These are phyloP conservation scores for Botryotinia calthae DNA, from an alignment of 2,329 filamentous ascomycete species.

Conservation along the genomic window DNA sequence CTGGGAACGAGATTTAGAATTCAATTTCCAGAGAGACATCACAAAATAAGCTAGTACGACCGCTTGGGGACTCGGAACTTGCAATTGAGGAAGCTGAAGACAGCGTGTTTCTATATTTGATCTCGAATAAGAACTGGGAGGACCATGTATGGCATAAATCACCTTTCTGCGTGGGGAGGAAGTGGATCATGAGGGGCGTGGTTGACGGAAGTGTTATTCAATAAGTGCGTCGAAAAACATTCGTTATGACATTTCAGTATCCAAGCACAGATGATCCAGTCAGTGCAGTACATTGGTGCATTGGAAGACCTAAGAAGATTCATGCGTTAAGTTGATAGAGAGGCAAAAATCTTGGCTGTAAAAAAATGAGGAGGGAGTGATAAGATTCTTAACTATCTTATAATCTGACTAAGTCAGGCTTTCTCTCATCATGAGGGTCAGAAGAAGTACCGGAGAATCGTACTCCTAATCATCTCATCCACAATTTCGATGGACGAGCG, in stretches of 20 bases:
- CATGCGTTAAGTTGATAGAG: constrained; percentile 4
- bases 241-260: constrained; percentile 3
- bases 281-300: constrained; percentile 4
- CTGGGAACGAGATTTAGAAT: constrained; percentile 11
- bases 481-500: background rate
- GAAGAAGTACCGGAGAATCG: background rate
- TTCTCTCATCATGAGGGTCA: background rate
- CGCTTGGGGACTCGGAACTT: constrained; percentile 17
- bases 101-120: constrained; percentile 14
- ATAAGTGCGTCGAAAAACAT: background rate
- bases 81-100: constrained; percentile 11
- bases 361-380: background rate
- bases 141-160: constrained; percentile 1
- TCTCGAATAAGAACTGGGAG: background rate
- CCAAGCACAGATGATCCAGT: constrained; percentile 14
- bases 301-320: background rate
- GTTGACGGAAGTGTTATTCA: constrained; percentile 4
- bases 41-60: background rate
- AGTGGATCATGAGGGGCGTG: constrained; percentile 6
- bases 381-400: background rate
- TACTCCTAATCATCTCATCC: background rate
- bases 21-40: background rate
- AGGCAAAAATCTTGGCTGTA: background rate
- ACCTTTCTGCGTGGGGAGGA: constrained; percentile 3
- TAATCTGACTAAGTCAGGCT: background rate